Percentiles rank a stretch among this genome's conserved stretches.
Evolutionary conservation across 257 asterid genomes (phyloP).

Genomic region (Nicotiana paniculata): DNA sequence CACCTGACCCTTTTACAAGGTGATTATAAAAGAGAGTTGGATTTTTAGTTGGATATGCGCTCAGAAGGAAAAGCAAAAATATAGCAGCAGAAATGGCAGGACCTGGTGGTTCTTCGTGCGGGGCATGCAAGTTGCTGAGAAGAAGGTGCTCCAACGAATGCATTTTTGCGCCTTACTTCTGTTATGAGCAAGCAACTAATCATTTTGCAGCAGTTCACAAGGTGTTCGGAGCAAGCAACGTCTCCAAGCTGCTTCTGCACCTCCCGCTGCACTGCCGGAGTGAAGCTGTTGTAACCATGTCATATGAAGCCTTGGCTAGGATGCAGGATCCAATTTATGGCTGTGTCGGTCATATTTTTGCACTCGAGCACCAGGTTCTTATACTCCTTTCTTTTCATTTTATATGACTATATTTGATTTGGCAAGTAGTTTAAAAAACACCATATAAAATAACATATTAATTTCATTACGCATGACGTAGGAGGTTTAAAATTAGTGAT

Average conservation of each 20-base stretch:
- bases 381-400: neutral
- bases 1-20: slow-evolving; percentile 14
- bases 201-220: slow-evolving; percentile 66
- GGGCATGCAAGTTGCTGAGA: slow-evolving; percentile 74
- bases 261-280: slow-evolving; percentile 42
- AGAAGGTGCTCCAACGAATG: slow-evolving; percentile 59
- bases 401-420: too few relatives aligned
- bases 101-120: slow-evolving; percentile 52
- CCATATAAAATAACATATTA: too few relatives aligned
- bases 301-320: slow-evolving; percentile 66
- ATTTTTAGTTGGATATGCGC: neutral
- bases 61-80: neutral
- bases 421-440: too few relatives aligned
- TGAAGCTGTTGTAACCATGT: slow-evolving; percentile 51
- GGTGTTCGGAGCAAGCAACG: slow-evolving; percentile 76
- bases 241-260: slow-evolving; percentile 46
- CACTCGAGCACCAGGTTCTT: slow-evolving; percentile 58
- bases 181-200: slow-evolving; percentile 43
- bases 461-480: too few relatives aligned
- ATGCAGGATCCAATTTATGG: slow-evolving; percentile 69
- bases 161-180: slow-evolving; percentile 61
- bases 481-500: too few relatives aligned
- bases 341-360: slow-evolving; percentile 57
- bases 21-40: slow-evolving; percentile 31
- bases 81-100: slow-evolving; percentile 33